A percentile compares a stretch with the other conserved stretches of the same genome.
phyloP scores from a whole-genome alignment of 2,329 filamentous ascomycete genomes.

The Gnomoniopsis smithogilvyi region DNA sequence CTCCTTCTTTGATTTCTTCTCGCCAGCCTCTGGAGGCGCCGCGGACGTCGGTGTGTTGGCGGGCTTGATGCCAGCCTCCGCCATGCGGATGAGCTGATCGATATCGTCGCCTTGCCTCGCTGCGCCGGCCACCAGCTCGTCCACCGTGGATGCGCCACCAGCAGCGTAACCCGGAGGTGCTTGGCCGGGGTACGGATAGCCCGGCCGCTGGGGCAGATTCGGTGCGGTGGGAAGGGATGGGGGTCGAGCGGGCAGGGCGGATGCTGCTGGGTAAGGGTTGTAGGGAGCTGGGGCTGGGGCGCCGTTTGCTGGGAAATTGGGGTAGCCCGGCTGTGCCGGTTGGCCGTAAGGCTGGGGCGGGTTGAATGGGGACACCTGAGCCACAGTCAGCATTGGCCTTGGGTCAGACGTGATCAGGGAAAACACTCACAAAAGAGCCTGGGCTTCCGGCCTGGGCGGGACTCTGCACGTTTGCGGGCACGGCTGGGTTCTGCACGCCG shows the following conservation, averaged over 20 bases:
- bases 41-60: conserved; percentile 28
- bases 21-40: conserved; percentile 37
- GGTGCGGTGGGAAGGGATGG: conserved; percentile 28
- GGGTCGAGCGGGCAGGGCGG: conserved; percentile 44
- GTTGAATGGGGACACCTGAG: conserved; percentile 39
- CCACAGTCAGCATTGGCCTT: conserved; percentile 21
- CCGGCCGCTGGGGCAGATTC: conserved; percentile 27
- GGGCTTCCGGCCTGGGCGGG: conserved; percentile 50
- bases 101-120: conserved; percentile 56
- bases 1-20: conserved; percentile 66
- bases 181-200: conserved; percentile 26
- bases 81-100: conserved; percentile 62
- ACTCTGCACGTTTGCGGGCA: conserved; percentile 48
- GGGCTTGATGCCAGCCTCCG: conserved; percentile 57
- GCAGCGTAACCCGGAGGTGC: conserved; percentile 26
- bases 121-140: conserved; percentile 45
- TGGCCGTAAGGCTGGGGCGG: conserved; percentile 33
- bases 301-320: conserved; percentile 31
- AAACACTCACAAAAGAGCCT: conserved; percentile 55
- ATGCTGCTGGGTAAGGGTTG: conserved; percentile 33
- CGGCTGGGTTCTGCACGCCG: conserved; percentile 49
- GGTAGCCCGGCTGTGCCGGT: conserved; percentile 26
- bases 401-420: conserved; percentile 1
- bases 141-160: conserved; percentile 40
- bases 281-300: conserved; percentile 29